Evolutionary conservation across 192 early-diverging fungal genomes (phyloP), one percentile per base, ranked within the genome.

Genomic region (Linnemannia zychae): DNA sequence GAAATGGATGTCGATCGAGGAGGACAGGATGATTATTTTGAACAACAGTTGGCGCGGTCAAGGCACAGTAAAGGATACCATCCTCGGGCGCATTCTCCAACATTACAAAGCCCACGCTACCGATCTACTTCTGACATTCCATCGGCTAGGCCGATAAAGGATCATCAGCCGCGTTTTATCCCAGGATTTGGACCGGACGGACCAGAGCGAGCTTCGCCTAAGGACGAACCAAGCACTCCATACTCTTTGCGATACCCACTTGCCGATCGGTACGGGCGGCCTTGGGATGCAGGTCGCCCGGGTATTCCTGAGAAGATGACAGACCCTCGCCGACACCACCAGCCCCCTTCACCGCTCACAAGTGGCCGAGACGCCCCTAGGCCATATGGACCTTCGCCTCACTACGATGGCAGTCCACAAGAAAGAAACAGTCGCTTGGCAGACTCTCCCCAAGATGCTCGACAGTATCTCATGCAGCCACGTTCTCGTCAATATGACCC

Each of bases 161-260:
- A 73, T 28, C 69, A 72, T 50, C 77, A 38, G 4, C 83, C 83
- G 4, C 83, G 83, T 11, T 85, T 79, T 68, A 57, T 85, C 13
- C 83, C 83, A 67, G 83, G 83, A 34, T 85, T 85, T 74, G 70
- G 77, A 11, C 78, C 72, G 0, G 70, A 73, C n/a, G 83, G 83
- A 22, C 24, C 72, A 31, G 48, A 79, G 73, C 24, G 24, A 20
- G 48, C 52, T 0, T 17, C 22, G 20, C 67, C 28, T 17, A 36
- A 72, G 50, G 72, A 73, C 67, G 67, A 11, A 18, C 71, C 16
- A n/a, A 16, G 49, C 40, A 37, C 28, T 37, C 66, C 24, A 1
- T 46, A 22, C 12, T 24, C 28, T 60, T 38, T 17, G 49, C 33
- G 57, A 72, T 82, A 77, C 63, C 47, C 80, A 6, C 40, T 38